A percentile compares a stretch with the other conserved stretches of the same genome.
Conservation (phyloP, 306 rosid genomes). For the Prunus salicina region DNA sequence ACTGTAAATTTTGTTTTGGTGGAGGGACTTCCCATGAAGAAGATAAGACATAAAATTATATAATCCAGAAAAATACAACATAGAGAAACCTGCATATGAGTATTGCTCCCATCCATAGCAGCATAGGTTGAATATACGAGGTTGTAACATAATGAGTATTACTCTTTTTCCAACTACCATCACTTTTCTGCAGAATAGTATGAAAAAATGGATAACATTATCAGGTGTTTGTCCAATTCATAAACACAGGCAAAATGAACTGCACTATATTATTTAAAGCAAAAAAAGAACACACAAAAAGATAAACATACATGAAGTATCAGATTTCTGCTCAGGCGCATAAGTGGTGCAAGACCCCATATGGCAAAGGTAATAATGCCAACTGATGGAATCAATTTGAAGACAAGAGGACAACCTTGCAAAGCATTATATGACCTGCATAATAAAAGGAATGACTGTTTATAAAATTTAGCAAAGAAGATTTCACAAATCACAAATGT, state of each 20-base stretch:
- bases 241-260: slow-evolving; percentile 3
- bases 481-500: background rate
- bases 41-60: background rate
- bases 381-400: slow-evolving; percentile 67
- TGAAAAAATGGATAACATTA: slow-evolving; percentile 3
- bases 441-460: slow-evolving; percentile 1
- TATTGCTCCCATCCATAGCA: slow-evolving; percentile 81
- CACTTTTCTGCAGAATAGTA: slow-evolving; percentile 59
- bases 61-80: slow-evolving; percentile 5
- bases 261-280: slow-evolving; percentile 11
- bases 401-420: slow-evolving; percentile 57
- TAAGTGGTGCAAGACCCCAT: slow-evolving; percentile 84
- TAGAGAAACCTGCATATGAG: slow-evolving; percentile 81
- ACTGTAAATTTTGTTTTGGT: background rate
- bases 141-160: slow-evolving; percentile 51
- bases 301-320: slow-evolving; percentile 49
- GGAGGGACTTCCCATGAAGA: no score
- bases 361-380: slow-evolving; percentile 62
- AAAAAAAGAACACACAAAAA: slow-evolving; percentile 18
- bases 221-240: background rate
- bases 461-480: slow-evolving; percentile 7
- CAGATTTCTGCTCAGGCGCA: slow-evolving; percentile 52
- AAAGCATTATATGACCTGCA: slow-evolving; percentile 64
- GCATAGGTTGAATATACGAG: slow-evolving; percentile 74
- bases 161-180: slow-evolving; percentile 86